Percentiles rank a stretch among this genome's conserved stretches.
Evolutionary conservation across 306 rosid genomes (phyloP).

Genomic region (Mucuna pruriens): DNA sequence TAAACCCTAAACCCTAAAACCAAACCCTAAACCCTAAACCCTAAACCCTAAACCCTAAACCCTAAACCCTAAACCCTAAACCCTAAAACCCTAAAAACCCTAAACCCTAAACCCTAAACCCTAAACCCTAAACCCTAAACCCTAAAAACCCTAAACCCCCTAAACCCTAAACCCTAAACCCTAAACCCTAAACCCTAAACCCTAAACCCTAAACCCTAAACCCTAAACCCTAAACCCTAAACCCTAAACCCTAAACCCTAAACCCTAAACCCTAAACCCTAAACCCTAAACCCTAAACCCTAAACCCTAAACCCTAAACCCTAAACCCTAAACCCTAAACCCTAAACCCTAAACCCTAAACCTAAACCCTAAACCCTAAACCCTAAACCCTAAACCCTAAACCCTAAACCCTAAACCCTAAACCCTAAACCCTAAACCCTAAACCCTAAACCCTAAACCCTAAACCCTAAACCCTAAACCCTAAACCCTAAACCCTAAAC

Average conservation of each 20-base stretch:
- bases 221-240: constrained; percentile 36
- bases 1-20: constrained; percentile 38
- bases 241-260: constrained; percentile 42
- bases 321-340: constrained; percentile 20
- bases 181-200: constrained; percentile 41
- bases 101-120: too few species aligned
- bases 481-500: constrained; percentile 38
- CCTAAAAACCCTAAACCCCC: constrained; percentile 28
- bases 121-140: constrained; percentile 31
- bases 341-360: neutral
- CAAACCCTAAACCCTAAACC: constrained; percentile 44
- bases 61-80: constrained; percentile 18
- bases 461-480: constrained; percentile 42
- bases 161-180: constrained; percentile 41
- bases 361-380: constrained; percentile 38
- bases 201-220: constrained; percentile 31
- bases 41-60: constrained; percentile 30
- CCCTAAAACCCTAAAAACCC: too few species aligned
- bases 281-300: constrained; percentile 33
- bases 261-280: constrained; percentile 40
- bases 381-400: constrained; percentile 33
- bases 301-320: constrained; percentile 38
- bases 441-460: constrained; percentile 38
- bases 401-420: constrained; percentile 27
- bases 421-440: constrained; percentile 31